phyloP scores from a whole-genome alignment of 1,284 basidiomycete genomes.

The Rhodotorula glutinis region DNA sequence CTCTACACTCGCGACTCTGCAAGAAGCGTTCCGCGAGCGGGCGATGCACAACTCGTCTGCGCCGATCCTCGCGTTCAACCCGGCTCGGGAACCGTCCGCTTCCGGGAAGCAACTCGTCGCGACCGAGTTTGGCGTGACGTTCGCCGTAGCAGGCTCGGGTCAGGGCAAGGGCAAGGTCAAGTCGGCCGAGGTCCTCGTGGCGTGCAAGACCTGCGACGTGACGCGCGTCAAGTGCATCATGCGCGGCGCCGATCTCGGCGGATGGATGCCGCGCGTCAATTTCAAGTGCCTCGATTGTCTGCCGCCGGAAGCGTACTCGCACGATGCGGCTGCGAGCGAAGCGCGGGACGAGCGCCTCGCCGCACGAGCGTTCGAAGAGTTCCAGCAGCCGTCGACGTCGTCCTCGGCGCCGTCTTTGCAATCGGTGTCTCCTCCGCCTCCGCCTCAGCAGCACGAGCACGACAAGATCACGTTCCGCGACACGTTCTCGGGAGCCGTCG shows the following conservation, averaged over 20 bases:
- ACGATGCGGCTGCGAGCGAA: background rate
- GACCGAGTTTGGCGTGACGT: slow-evolving; percentile 15
- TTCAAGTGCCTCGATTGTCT: slow-evolving; percentile 23
- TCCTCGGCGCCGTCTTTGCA: background rate
- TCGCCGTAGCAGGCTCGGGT: slow-evolving; percentile 7
- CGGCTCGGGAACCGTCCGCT: slow-evolving; percentile 20
- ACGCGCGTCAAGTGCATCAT: slow-evolving; percentile 15
- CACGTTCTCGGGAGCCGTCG: slow-evolving; percentile 19
- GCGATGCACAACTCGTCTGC: slow-evolving; percentile 8
- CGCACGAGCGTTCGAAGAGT: slow-evolving; percentile 2
- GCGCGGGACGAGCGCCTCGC: slow-evolving; percentile 10
- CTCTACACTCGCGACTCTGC: slow-evolving; percentile 3
- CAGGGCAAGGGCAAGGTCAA: slow-evolving; percentile 15
- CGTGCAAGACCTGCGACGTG: slow-evolving; percentile 12
- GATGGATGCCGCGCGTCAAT: slow-evolving; percentile 13
- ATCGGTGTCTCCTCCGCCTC: too few species aligned
- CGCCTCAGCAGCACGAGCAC: slow-evolving; percentile 2
- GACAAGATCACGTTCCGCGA: slow-evolving; percentile 15
- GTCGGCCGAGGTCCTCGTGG: slow-evolving; percentile 4
- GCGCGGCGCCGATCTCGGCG: slow-evolving; percentile 16
- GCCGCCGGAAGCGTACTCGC: background rate
- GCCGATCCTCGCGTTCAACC: slow-evolving; percentile 24
- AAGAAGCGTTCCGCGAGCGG: slow-evolving; percentile 2
- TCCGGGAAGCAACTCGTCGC: slow-evolving; percentile 15
- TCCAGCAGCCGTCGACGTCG: background rate